Base-by-base conservation (phyloP, 2,329 filamentous ascomycete genomes). In the Alternaria sp. region DNA sequence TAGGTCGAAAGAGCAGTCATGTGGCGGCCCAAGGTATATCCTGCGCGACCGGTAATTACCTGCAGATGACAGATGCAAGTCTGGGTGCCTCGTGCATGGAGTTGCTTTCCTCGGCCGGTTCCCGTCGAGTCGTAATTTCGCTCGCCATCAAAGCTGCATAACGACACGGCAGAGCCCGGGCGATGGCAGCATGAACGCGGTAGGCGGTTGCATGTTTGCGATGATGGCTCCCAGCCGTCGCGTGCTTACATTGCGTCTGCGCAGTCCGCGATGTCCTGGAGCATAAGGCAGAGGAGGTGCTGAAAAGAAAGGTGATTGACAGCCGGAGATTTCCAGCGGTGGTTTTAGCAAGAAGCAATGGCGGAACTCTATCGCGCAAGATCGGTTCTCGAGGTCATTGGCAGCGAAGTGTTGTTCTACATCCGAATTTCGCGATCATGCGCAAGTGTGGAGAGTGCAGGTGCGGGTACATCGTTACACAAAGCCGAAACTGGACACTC, bases 61-160 rank as follows among this genome's bases (percentile, higher is more conserved):
- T 61, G 62, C 63, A 61, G 57, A 49, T 57, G 59, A 55, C 67
- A 67, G 44, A 57, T 52, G 59, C 59, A 52, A 47, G 46, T 44
- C 46, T 53, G 34, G 44, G 61, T 53, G 51, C 54, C 51, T 54
- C 55, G 57, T 54, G 51, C 61, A 46, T 61, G 39, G 53, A 51
- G 55, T 46, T 66, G 55, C 64, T 64, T 55, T 63, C 61, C 58
- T 61, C 39, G 59, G 61, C 59, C 57, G 60, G 34, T 46, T 30
- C 47, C 42, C 49, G 58, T 62, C 68, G 51, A 65, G 59, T 70
- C 70, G 72, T 61, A 74, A 74, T 74, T 67, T 73, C 66, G 65
- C 63, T 44, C 38, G 48, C 56, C 61, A 61, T 63, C 61, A 67
- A 41, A 47, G 55, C n/a, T 59, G 57, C 53, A 60, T 61, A 60